Evolutionary conservation across 192 early-diverging fungal species (phyloP), one percentile per base, ranked within the genome.

Genomic region (Umbelopsis isabellina): DNA sequence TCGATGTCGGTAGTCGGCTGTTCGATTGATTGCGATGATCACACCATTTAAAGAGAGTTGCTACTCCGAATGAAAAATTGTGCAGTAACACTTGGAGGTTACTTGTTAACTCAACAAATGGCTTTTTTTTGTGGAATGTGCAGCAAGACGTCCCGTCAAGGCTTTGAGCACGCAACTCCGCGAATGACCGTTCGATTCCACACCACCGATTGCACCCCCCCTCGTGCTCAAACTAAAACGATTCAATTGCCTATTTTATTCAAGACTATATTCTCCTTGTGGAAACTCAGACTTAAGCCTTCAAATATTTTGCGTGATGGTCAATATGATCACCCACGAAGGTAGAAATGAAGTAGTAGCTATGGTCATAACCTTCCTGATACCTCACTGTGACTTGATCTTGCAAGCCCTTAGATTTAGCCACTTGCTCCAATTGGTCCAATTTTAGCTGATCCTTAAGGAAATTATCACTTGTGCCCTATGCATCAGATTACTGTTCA

Each of bases 351-450:
- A 94, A 95, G 75, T 76, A 97, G 76, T 97, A 97, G 21, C 85
- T 86, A 72, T 97, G 95, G 71, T 95, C 93, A 67, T 93, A 97
- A 21, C 92, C 93, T 30, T 91, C 89, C 58, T 90, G 92, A 79
- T 86, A 82, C 23, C 87, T 83, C 49, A 87, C 82, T 13, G 79
- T 79, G n/a, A 94, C 87, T 65, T 80, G 70, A 13, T 85, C 71
- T 7, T 72, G 70, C 41, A 79, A 65, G 16, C 71, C 84, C 37
- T 69, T 74, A 16, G 74, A 73, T 50, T 87, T 73, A 9, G 79
- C 73, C 8, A 83, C 80, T 21, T 84, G 53, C 18, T 84, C 76
- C 68, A 96, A 82, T 45, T 79, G 79, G 20, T 86, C 83, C 5
- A 89, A 82, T 48, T 84, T 81, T n/a, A 96, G 80, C 68, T 92